phyloP scores from a whole-genome alignment of 495 filamentous ascomycete genomes.

The Aspergillus ellipticus region DNA sequence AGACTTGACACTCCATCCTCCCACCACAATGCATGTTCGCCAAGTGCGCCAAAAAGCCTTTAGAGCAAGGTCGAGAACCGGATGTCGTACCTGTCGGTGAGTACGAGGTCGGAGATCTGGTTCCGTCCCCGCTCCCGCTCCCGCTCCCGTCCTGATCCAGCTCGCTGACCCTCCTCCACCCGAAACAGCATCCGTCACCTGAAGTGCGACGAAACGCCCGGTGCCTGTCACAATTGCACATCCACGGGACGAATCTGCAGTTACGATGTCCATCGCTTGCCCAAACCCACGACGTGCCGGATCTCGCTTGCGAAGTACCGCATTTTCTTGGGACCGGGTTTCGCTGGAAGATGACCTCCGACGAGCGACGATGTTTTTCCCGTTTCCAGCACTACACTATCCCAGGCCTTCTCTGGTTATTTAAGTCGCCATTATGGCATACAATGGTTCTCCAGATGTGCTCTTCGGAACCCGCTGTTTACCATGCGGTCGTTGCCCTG shows the following conservation, averaged over 20 bases:
- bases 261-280: slow-evolving; percentile 5
- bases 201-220: slow-evolving; percentile 13
- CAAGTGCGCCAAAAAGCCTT: background rate
- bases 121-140: too few species aligned
- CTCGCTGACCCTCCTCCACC: background rate
- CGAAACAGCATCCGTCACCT: slow-evolving; percentile 4
- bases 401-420: slow-evolving; percentile 14
- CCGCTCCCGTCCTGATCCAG: too few species aligned
- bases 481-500: slow-evolving; percentile 22
- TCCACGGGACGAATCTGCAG: slow-evolving; percentile 1
- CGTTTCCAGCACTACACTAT: slow-evolving; percentile 19
- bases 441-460: slow-evolving; percentile 17
- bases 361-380: slow-evolving; percentile 24
- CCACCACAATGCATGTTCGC: background rate
- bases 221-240: slow-evolving; percentile 2
- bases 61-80: background rate
- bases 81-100: slow-evolving; percentile 15
- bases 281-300: background rate
- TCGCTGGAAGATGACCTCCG: slow-evolving; percentile 18
- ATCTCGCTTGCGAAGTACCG: background rate
- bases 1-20: background rate
- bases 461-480: slow-evolving; percentile 21
- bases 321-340: background rate
- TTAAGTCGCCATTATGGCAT: slow-evolving; percentile 21
- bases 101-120: too few species aligned